These are phyloP conservation scores for Phialocephala sp. DNA, from an alignment of 2,329 filamentous ascomycete species.

Conservation along the genomic window DNA sequence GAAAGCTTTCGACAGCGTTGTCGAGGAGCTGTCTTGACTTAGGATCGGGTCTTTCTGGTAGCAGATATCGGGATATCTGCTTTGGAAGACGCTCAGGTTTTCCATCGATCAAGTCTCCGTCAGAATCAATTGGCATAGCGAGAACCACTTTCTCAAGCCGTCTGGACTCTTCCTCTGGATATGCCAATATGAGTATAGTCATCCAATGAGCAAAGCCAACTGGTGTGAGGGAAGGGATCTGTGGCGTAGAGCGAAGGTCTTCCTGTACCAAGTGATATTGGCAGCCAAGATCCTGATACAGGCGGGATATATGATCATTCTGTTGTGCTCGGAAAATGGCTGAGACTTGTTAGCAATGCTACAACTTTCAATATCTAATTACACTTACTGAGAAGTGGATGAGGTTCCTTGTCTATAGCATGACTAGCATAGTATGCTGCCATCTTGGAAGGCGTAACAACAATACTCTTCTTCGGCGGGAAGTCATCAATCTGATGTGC, in stretches of 20 bases:
- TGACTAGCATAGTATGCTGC: conserved; percentile 74
- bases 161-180: conserved; percentile 76
- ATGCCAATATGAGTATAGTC: conserved; percentile 72
- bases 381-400: conserved; percentile 69
- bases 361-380: background rate
- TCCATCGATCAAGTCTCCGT: conserved; percentile 62
- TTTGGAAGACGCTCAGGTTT: conserved; percentile 78
- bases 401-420: conserved; percentile 66
- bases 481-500: conserved; percentile 67
- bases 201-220: conserved; percentile 75
- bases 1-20: conserved; percentile 58
- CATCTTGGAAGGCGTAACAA: conserved; percentile 79
- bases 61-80: conserved; percentile 74
- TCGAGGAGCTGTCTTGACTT: conserved; percentile 65
- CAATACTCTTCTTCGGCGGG: conserved; percentile 68
- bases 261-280: conserved; percentile 71
- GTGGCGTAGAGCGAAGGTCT: conserved; percentile 56
- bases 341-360: conserved; percentile 25
- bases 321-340: conserved; percentile 37
- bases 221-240: conserved; percentile 68
- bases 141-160: conserved; percentile 72
- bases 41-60: conserved; percentile 65
- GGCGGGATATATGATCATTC: conserved; percentile 58
- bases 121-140: conserved; percentile 69
- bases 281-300: conserved; percentile 60